phyloP scores from a whole-genome alignment of 179 eudicot species.

The Silene coronaria region DNA sequence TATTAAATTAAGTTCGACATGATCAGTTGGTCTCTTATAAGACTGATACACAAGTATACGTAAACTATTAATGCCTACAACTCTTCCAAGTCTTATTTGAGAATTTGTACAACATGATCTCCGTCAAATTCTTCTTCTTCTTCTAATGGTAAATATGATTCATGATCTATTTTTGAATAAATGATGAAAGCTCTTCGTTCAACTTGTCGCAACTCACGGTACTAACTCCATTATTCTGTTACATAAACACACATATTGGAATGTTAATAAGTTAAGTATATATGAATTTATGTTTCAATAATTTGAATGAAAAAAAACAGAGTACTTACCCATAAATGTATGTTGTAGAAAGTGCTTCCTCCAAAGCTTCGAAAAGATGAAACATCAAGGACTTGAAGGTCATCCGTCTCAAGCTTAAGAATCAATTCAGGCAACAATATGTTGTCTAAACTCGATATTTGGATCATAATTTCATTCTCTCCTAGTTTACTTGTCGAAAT shows the following conservation, averaged over 20 bases:
- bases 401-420: slow-evolving; percentile 40
- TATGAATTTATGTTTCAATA: no score
- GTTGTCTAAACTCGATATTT: slow-evolving; percentile 34
- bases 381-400: slow-evolving; percentile 33
- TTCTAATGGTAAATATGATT: slow-evolving; percentile 5
- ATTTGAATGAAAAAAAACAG: neutral
- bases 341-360: slow-evolving; percentile 39
- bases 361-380: slow-evolving; percentile 43
- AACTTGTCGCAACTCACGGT: slow-evolving; percentile 8
- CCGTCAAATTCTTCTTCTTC: neutral
- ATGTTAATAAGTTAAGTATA: neutral
- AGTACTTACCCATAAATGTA: slow-evolving; percentile 52
- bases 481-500: slow-evolving; percentile 33
- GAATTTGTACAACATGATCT: neutral
- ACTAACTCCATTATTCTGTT: slow-evolving; percentile 22
- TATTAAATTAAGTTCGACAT: neutral
- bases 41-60: no score
- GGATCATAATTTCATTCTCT: slow-evolving; percentile 44
- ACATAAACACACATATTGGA: neutral
- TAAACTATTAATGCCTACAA: no score
- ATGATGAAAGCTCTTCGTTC: slow-evolving; percentile 11
- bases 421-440: slow-evolving; percentile 34
- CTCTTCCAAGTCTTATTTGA: no score
- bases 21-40: no score
- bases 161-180: slow-evolving; percentile 5